Evolutionary conservation across 192 early-diverging fungal species (phyloP).

Genomic region (Coemansia sp.): DNA sequence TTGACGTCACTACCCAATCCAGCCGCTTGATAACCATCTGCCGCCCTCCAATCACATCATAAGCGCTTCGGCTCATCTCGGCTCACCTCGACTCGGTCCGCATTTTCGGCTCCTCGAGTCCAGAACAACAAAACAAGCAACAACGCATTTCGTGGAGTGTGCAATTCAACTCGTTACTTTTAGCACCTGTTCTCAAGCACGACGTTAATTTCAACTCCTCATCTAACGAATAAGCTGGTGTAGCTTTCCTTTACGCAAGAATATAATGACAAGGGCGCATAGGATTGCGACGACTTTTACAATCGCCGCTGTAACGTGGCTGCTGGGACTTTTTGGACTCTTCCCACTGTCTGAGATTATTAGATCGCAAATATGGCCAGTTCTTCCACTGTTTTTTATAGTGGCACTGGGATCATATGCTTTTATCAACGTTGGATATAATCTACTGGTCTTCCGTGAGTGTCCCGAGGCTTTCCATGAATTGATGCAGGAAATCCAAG

Average conservation of each 20-base stretch:
- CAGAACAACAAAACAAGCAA: neutral
- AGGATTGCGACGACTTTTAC: conserved; percentile 15
- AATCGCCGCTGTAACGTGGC: conserved; percentile 24
- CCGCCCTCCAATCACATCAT: neutral
- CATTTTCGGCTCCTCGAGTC: too few species aligned
- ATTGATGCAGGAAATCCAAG: conserved; percentile 78
- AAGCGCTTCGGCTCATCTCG: neutral
- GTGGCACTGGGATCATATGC: conserved; percentile 89
- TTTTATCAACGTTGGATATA: conserved; percentile 81
- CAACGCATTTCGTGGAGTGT: neutral
- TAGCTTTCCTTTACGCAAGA: neutral
- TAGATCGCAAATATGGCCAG: conserved; percentile 41
- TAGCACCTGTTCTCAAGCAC: neutral
- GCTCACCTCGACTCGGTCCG: neutral
- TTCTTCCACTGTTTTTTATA: conserved; percentile 49
- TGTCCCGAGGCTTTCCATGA: conserved; percentile 87
- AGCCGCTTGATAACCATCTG: neutral
- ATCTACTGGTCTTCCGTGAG: conserved; percentile 84
- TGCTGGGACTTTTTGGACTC: conserved; percentile 31
- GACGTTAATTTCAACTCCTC: neutral
- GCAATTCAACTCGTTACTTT: neutral
- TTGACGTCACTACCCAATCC: conserved; percentile 5
- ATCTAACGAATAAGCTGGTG: neutral
- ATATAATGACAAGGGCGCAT: conserved; percentile 40
- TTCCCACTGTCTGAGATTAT: conserved; percentile 40